Percentiles rank a stretch among this genome's conserved stretches.
These are phyloP conservation scores for Ganoderma meredithae DNA, from an alignment of 1,284 basidiomycete genomes.

Conservation along the genomic window DNA sequence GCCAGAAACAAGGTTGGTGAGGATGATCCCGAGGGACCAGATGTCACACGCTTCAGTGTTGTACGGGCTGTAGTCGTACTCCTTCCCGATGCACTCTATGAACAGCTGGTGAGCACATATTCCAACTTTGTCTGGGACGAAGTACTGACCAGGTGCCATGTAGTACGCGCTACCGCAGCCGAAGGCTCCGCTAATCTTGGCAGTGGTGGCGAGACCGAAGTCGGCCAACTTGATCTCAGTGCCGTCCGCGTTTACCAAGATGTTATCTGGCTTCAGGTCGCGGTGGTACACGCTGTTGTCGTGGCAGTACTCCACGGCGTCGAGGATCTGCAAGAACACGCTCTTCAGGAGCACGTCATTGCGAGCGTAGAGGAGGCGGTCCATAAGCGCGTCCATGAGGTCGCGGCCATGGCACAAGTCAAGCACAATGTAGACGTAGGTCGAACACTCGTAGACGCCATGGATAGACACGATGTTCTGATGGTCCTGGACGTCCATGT, in stretches of 20 bases:
- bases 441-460: slow-evolving; percentile 61
- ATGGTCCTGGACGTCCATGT: slow-evolving; percentile 61
- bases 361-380: slow-evolving; percentile 53
- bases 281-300: slow-evolving; percentile 68
- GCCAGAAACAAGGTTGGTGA: slow-evolving; percentile 81
- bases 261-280: slow-evolving; percentile 79
- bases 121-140: not conserved
- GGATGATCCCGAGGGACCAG: slow-evolving; percentile 43
- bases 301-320: slow-evolving; percentile 69
- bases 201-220: slow-evolving; percentile 71
- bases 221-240: slow-evolving; percentile 62
- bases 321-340: slow-evolving; percentile 67
- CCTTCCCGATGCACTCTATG: slow-evolving; percentile 40
- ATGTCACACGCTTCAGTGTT: slow-evolving; percentile 36
- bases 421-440: slow-evolving; percentile 66
- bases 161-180: slow-evolving; percentile 60
- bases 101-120: slow-evolving; percentile 4
- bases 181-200: slow-evolving; percentile 56
- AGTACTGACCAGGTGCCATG: slow-evolving; percentile 58
- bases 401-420: slow-evolving; percentile 71
- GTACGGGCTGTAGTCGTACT: slow-evolving; percentile 34
- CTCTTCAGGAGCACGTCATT: slow-evolving; percentile 56
- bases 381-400: slow-evolving; percentile 66
- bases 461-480: slow-evolving; percentile 65
- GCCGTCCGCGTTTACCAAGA: slow-evolving; percentile 58